A percentile compares a stretch with the other conserved stretches of the same genome.
These are phyloP conservation scores for Lasiosphaeriaceae sp. DNA, from an alignment of 495 filamentous ascomycete genomes.

Conservation along the genomic window DNA sequence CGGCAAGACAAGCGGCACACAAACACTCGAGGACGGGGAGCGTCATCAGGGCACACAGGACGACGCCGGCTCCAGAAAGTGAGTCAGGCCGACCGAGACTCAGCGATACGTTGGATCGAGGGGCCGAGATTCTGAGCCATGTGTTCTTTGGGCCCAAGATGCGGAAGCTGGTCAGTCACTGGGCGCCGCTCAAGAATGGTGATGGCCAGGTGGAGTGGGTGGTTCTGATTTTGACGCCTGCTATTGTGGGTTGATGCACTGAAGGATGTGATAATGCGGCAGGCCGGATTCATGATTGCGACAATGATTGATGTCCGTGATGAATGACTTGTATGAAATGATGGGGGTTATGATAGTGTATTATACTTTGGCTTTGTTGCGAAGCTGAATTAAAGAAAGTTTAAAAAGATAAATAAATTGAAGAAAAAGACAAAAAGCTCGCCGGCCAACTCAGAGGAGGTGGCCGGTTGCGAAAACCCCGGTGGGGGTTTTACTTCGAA, in stretches of 20 bases:
- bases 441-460: no score
- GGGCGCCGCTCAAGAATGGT: constrained; percentile 53
- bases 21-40: constrained; percentile 13
- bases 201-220: constrained; percentile 42
- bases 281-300: no score
- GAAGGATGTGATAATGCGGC: not conserved
- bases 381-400: no score
- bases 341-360: not conserved
- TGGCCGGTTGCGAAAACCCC: no score
- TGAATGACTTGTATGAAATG: not conserved
- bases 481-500: no score
- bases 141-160: constrained; percentile 21
- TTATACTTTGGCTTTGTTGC: not conserved
- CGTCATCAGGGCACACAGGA: not conserved
- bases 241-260: not conserved
- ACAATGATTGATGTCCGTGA: not conserved
- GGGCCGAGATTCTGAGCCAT: constrained; percentile 19
- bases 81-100: constrained; percentile 5
- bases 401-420: no score
- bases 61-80: not conserved
- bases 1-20: not conserved
- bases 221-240: constrained; percentile 39
- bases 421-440: no score
- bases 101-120: constrained; percentile 27
- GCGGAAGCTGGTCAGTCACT: constrained; percentile 47